Base-by-base conservation (phyloP, 805 yeast genomes). In the Saccharomycopsis capsularis region DNA sequence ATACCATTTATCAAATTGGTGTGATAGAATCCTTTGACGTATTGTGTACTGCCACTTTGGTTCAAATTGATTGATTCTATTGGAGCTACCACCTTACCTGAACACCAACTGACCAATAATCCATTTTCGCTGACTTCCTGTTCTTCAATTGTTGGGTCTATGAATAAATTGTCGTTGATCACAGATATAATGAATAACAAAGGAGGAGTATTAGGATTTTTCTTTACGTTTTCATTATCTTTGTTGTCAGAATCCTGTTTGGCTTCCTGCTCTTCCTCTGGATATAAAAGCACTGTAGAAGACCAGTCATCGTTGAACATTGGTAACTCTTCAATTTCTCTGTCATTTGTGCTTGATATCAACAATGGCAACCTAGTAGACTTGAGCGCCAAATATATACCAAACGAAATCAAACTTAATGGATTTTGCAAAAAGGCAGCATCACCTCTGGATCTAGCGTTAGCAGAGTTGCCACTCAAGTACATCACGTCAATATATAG, bases 111-210 rank as follows among this genome's bases (percentile, higher is more conserved):
- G 2, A 86, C 62, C 42, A 89, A 68, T 19, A 91, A 55, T 1
- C 96, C 96, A 51, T 85, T 82, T 55, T 91, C 96, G 51, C 89
- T 73, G 2, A 90, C 95, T 53, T 81, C 85, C 61, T 86, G 90
- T 63, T 91, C 99, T 51, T 82, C 85, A n/a, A 77, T 68, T 1
- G 95, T 81, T 0, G 99, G 98, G 61, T 91, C 99, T 23, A 90
- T 69, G 22, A 88, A 64, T 7, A 82, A 74, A 45, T 74, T 68
- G 48, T 79, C 79, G 13, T 69, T 60, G 1, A 91, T 95, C 0
- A 87, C 77, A 4, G 95, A 95, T 24, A 84, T 65, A 0, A 91
- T 78, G 56, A 93, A 79, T 35, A 86, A 67, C 16, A 91, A 64
- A 0, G 97, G 95, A 0, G 95, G 91, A 40, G 75, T 21, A 1